phyloP scores from a whole-genome alignment of 164 flowering plant species.

The Sextonia rubra region DNA sequence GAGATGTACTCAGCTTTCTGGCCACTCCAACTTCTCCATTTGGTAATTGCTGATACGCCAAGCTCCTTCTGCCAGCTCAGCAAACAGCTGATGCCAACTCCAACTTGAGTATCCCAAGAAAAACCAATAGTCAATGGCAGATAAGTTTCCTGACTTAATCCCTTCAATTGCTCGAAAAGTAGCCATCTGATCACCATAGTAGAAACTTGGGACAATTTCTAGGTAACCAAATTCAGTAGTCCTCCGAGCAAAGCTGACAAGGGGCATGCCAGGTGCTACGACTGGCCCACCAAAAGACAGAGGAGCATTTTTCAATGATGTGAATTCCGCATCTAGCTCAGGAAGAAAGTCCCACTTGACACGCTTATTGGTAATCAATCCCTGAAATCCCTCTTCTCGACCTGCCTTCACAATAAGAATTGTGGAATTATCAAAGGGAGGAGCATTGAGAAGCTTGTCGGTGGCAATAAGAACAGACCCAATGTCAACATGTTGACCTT shows the following conservation, averaged over 20 bases:
- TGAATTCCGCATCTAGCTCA: constrained; percentile 36
- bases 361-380: constrained; percentile 76
- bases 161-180: constrained; percentile 37
- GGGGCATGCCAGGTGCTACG: constrained; percentile 46
- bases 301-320: constrained; percentile 59
- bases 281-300: constrained; percentile 83
- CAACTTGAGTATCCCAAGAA: constrained; percentile 79
- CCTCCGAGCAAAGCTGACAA: constrained; percentile 49
- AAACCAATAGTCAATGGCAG: constrained; percentile 64
- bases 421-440: constrained; percentile 60
- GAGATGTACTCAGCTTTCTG: constrained; percentile 16
- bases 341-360: constrained; percentile 59
- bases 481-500: constrained; percentile 22
- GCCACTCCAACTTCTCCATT: constrained; percentile 36
- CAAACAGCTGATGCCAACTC: constrained; percentile 76
- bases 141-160: constrained; percentile 39
- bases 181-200: constrained; percentile 58
- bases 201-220: constrained; percentile 53
- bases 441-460: constrained; percentile 43
- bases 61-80: constrained; percentile 69
- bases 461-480: constrained; percentile 76
- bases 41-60: constrained; percentile 42
- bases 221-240: constrained; percentile 18
- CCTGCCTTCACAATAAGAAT: constrained; percentile 73
- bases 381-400: constrained; percentile 49